Base-by-base conservation (phyloP, 208 protist genomes). In the Zelonia costaricensis region DNA sequence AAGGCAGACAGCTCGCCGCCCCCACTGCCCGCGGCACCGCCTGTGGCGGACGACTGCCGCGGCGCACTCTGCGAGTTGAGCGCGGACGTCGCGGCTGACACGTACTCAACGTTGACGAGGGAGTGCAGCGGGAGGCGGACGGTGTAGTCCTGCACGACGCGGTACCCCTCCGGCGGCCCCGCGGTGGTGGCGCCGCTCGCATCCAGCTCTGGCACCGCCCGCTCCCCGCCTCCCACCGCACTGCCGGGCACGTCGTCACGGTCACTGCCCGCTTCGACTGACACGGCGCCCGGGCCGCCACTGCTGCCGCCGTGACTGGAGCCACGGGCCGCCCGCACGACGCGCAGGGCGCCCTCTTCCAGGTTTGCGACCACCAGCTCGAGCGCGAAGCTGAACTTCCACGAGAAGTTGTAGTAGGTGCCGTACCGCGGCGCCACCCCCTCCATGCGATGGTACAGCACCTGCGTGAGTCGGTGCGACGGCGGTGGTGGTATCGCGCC, bases 381-480 rank as follows among this genome's bases (percentile, higher is more conserved):
- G 22, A 85, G 57, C 31, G 86, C 72, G 30, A 64, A 70, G 67
- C 78, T 84, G 52, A 92, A 92, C 76, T 95, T 92, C 88, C 88
- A 95, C 25, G 85, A 89, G 54, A 86, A 83, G 63, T 68, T 82
- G 60, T 74, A 84, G 68, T 59, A 78, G 2, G 61, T 57, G 27
- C 69, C 64, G 56, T 79, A 74, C 31, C 63, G 74, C 8, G 68
- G 60, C 15, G 68, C 45, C 4, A 52, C 35, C 12, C 53, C 60
- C 6, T 66, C 52, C 36, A 76, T 48, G 62, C 53, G 49, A 48
- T 75, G 61, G 18, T 78, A 51, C 20, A 70, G 69, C 45, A 74
- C 76, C 39, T 59, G 70, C 35, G 52, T 62, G 40, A 73, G 63
- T 16, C 58, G 62, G 44, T 73, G 66, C 10, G 66, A 55, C 10